Evolutionary conservation across 495 filamentous ascomycete genomes (phyloP).

Genomic region (Usnea hakonensis): DNA sequence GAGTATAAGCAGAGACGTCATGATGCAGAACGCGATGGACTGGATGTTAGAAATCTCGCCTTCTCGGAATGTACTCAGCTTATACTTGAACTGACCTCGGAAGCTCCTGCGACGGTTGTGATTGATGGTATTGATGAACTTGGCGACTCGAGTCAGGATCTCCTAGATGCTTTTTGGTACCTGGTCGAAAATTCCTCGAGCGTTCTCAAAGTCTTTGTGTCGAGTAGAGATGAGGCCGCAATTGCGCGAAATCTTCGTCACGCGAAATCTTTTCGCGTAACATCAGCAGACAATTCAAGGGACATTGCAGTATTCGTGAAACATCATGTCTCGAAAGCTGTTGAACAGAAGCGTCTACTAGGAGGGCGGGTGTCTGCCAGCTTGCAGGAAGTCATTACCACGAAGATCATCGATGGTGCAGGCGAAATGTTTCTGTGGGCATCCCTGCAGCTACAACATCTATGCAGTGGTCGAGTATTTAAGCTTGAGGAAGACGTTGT

Average conservation of each 20-base stretch:
- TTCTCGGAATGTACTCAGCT: constrained; percentile 1
- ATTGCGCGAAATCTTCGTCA: not conserved
- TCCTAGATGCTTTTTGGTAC: not conserved
- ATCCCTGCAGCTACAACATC: not conserved
- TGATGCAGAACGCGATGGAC: constrained; percentile 1
- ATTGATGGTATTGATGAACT: constrained; percentile 4
- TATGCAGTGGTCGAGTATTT: constrained; percentile 1
- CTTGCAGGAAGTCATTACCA: constrained; percentile 2
- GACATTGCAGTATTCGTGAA: constrained; percentile 2
- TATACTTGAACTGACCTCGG: constrained; percentile 1
- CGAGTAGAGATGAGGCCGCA: constrained; percentile 1
- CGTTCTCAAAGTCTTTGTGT: constrained; percentile 1
- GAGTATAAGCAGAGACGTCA: constrained; percentile 3
- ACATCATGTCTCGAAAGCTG: not conserved
- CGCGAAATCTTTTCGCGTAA: not conserved
- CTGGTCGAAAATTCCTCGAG: not conserved
- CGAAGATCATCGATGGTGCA: not conserved
- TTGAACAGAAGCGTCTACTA: constrained; percentile 2
- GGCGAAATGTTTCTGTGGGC: constrained; percentile 5
- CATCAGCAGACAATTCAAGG: not conserved
- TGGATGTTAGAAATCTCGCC: not conserved
- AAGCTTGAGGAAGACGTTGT: constrained; percentile 1
- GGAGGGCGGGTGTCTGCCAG: not conserved
- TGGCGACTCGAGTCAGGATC: not conserved
- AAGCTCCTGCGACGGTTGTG: constrained; percentile 1